Evolutionary conservation across 768 basidiomycete genomes (phyloP).

Genomic region (Clathrus columnatus): DNA sequence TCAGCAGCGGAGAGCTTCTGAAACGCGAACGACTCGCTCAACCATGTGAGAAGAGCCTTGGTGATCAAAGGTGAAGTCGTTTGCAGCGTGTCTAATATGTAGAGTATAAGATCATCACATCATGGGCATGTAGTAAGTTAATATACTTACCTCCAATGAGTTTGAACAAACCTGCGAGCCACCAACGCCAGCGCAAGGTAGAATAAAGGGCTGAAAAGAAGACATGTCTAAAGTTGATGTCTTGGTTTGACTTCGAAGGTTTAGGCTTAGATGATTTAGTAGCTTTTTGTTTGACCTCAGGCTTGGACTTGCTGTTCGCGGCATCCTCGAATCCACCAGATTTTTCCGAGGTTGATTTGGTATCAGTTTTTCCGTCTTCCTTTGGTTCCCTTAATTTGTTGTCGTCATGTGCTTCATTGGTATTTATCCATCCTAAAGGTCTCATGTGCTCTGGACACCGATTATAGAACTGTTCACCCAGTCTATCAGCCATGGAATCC

Average conservation of each 20-base stretch:
- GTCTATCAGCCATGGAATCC: constrained; percentile 27
- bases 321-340: not conserved
- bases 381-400: constrained; percentile 6
- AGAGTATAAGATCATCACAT: constrained; percentile 3
- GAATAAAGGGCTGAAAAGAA: constrained; percentile 38
- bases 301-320: not conserved
- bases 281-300: not conserved
- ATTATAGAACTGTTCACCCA: constrained; percentile 40
- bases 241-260: constrained; percentile 3
- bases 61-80: constrained; percentile 49
- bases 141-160: constrained; percentile 26
- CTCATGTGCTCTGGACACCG: constrained; percentile 43
- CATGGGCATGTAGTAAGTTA: not conserved
- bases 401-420: constrained; percentile 2
- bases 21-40: constrained; percentile 40
- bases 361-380: constrained; percentile 12
- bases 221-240: constrained; percentile 36
- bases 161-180: constrained; percentile 40
- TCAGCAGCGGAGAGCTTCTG: constrained; percentile 29
- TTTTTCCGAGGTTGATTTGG: not conserved
- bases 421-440: constrained; percentile 20
- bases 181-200: constrained; percentile 40
- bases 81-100: constrained; percentile 34
- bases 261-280: constrained; percentile 6
- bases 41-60: constrained; percentile 53